Base-by-base conservation (phyloP, 2,329 filamentous ascomycete genomes). In the Aplosporella prunicola region DNA sequence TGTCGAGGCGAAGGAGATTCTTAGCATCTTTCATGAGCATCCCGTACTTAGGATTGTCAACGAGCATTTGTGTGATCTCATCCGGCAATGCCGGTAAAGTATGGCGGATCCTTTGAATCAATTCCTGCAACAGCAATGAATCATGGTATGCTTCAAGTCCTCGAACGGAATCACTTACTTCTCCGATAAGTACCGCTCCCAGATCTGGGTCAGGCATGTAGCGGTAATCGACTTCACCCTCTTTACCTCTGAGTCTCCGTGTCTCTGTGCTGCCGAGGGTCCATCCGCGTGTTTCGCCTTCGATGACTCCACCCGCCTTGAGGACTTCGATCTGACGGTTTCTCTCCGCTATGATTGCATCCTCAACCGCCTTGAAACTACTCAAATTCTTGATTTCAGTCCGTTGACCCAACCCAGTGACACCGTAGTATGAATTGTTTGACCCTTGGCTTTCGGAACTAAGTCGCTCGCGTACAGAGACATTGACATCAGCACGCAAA, bases 151-250 rank as follows among this genome's bases (percentile, higher is more conserved):
- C 16, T 13, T 20, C n/a, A 35, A 9, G 7, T 5, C 11, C 30
- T 11, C 9, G n/a, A 5, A 20, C 9, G 20, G 6, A 25, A 32
- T 27, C 2, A 32, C 50, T 26, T 46, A 65, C 62, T 2, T 69
- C 54, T 6, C 78, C 78, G 43, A 98, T 81, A 2, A 87, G 56
- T 2, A 98, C 68, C 2, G 91, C 86, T 0, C 76, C 72, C 10
- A 98, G 69, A 55, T 98, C 91, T 5, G 91, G 85, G 56, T 98
- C 91, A 0, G 91, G 89, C 89, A 98, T 96, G 56, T 98, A 98
- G 27, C 91, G 74, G 60, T 98, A 98, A 59, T 98, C 91, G 5
- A 96, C 87, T 54, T 94, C 89, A 32, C 91, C 91, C 58, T 96
- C 91, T 58, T 98, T 98, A 17, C 86, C 86, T 51, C 91, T 75